A percentile compares a stretch with the other conserved stretches of the same genome.
phyloP scores from a whole-genome alignment of 176 grass and related monocot genomes.

The Triticum aestivum region IWGSC_CS_RefSeq_v2.1 NC_057809.1:94351653-94352152 shows the following conservation, averaged over 20 bases:
- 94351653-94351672: conserved; percentile 40
- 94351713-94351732: conserved; percentile 61
- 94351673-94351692: conserved; percentile 71
- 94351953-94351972: conserved; percentile 69
- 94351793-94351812: conserved; percentile 77
- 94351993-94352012: conserved; percentile 82
- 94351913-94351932: conserved; percentile 73
- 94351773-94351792: conserved; percentile 73
- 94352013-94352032: conserved; percentile 76
- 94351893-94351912: conserved; percentile 62
- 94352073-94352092: conserved; percentile 64
- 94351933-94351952: conserved; percentile 86
- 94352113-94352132: conserved; percentile 74
- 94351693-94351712: conserved; percentile 40
- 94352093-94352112: conserved; percentile 71
- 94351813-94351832: conserved; percentile 74
- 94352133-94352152: conserved; percentile 74
- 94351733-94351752: conserved; percentile 73
- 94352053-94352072: conserved; percentile 80
- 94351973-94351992: conserved; percentile 90
- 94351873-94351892: conserved; percentile 86
- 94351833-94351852: conserved; percentile 81
- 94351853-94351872: conserved; percentile 98
- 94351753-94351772: conserved; percentile 49
- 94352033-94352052: conserved; percentile 89